These are phyloP conservation scores for Leccinum olivaceoglutinosum DNA, from an alignment of 1,284 basidiomycete species.

Conservation along the genomic window DNA sequence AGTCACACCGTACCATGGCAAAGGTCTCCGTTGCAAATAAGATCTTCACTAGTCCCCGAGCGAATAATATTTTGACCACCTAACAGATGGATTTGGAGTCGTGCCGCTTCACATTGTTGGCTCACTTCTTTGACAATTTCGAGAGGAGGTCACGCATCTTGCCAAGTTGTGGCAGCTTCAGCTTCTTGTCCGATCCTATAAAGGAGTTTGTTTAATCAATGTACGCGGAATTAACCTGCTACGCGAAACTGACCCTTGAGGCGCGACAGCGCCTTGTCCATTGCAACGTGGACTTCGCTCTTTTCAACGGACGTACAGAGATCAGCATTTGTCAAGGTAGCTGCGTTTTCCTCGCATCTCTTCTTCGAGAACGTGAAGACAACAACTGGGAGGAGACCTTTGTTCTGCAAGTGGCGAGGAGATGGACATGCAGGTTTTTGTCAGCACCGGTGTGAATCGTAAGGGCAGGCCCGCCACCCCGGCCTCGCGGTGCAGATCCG, in stretches of 20 bases:
- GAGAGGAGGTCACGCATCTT: slow-evolving; percentile 89
- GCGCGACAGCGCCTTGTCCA: slow-evolving; percentile 88
- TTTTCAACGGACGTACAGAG: slow-evolving; percentile 86
- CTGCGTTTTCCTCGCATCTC: slow-evolving; percentile 93
- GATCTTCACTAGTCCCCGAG: slow-evolving; percentile 93
- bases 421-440: slow-evolving; percentile 91
- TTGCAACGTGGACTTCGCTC: slow-evolving; percentile 92
- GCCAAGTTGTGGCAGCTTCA: slow-evolving; percentile 92
- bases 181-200: slow-evolving; percentile 81
- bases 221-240: slow-evolving; percentile 2
- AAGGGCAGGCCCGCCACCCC: slow-evolving; percentile 50
- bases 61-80: slow-evolving; percentile 96
- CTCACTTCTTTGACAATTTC: slow-evolving; percentile 89
- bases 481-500: slow-evolving; percentile 35
- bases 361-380: slow-evolving; percentile 98
- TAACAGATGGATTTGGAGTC: slow-evolving; percentile 27
- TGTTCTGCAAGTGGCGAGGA: slow-evolving; percentile 85
- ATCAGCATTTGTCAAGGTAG: slow-evolving; percentile 84
- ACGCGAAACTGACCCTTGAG: slow-evolving; percentile 67
- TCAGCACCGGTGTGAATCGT: slow-evolving; percentile 68
- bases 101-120: background rate
- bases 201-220: slow-evolving; percentile 7
- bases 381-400: slow-evolving; percentile 86
- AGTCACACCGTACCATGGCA: slow-evolving; percentile 73
- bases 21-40: slow-evolving; percentile 99